phyloP scores from a whole-genome alignment of 257 asterid genomes.

The Jacaranda copaia region DNA sequence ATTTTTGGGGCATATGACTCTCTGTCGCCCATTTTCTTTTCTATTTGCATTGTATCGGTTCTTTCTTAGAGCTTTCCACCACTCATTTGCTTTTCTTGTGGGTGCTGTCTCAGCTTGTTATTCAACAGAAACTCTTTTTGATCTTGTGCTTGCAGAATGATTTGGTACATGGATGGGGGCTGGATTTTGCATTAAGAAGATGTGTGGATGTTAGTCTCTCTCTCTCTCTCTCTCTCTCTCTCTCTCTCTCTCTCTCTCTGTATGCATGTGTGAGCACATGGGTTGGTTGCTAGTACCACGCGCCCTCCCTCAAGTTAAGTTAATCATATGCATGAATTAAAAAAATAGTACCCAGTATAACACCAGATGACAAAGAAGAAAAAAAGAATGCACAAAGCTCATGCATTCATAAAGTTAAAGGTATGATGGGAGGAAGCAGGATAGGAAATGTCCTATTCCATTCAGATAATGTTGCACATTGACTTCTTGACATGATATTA shows the following conservation, averaged over 20 bases:
- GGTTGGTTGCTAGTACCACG: too few relatives aligned
- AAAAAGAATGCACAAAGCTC: constrained; percentile 8
- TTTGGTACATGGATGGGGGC: constrained; percentile 99
- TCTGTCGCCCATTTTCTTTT: constrained; percentile 10
- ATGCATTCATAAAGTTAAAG: neutral
- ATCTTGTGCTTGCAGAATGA: constrained; percentile 72
- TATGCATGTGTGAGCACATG: neutral
- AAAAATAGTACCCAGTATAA: too few relatives aligned
- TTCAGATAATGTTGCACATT: constrained; percentile 14
- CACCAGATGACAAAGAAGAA: too few relatives aligned
- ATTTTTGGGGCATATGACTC: constrained; percentile 7
- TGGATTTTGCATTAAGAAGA: constrained; percentile 98
- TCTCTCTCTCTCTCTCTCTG: constrained; percentile 35
- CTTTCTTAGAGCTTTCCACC: constrained; percentile 18
- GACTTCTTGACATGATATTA: constrained; percentile 1
- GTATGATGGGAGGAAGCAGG: neutral
- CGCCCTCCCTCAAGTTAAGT: too few relatives aligned
- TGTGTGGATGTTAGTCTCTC: constrained; percentile 86
- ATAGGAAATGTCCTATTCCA: too few relatives aligned
- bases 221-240: too few relatives aligned
- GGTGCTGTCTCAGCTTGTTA: constrained; percentile 14
- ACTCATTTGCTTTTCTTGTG: constrained; percentile 26
- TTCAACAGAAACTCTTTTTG: constrained; percentile 15
- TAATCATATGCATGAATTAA: too few relatives aligned
- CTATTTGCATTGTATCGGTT: constrained; percentile 13